phyloP scores from a whole-genome alignment of 1,284 basidiomycete genomes.

The Tremellales sp. region DNA sequence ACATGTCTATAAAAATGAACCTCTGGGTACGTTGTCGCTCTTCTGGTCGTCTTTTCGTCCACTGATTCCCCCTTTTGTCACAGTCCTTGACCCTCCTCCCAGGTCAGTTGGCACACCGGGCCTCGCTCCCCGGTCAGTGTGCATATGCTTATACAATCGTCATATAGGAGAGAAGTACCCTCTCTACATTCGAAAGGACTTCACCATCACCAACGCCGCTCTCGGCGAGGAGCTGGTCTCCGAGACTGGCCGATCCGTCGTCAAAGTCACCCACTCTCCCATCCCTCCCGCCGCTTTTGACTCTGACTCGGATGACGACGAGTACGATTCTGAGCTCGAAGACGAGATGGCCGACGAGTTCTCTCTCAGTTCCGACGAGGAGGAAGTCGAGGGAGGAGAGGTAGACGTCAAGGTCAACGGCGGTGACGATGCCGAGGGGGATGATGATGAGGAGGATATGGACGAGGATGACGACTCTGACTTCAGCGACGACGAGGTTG shows the following conservation, averaged over 20 bases:
- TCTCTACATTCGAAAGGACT: constrained; percentile 64
- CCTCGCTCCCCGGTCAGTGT: not conserved
- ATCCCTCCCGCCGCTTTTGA: constrained; percentile 48
- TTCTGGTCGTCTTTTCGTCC: not conserved
- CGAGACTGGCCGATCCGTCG: constrained; percentile 63
- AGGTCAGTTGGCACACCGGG: constrained; percentile 8
- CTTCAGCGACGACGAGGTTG: constrained; percentile 50
- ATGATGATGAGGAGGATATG: constrained; percentile 43
- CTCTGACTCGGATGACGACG: constrained; percentile 56
- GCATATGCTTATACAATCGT: constrained; percentile 12
- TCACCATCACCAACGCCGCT: constrained; percentile 79
- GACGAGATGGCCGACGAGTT: constrained; percentile 47
- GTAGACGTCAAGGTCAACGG: constrained; percentile 33
- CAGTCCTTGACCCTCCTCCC: constrained; percentile 37
- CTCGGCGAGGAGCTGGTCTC: constrained; percentile 70
- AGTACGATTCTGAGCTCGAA: constrained; percentile 44
- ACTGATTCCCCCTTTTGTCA: not conserved
- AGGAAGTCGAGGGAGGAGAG: constrained; percentile 42
- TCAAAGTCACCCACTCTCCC: constrained; percentile 68
- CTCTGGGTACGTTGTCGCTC: constrained; percentile 38
- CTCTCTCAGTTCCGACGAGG: constrained; percentile 34
- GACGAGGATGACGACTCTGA: constrained; percentile 48
- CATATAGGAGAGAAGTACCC: constrained; percentile 60
- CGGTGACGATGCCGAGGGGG: constrained; percentile 49
- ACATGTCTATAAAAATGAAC: constrained; percentile 43